Percentiles rank a stretch among this genome's conserved stretches.
Evolutionary conservation across 108 stramenopile species (phyloP).

Genomic region (Fragilaria crotonensis): DNA sequence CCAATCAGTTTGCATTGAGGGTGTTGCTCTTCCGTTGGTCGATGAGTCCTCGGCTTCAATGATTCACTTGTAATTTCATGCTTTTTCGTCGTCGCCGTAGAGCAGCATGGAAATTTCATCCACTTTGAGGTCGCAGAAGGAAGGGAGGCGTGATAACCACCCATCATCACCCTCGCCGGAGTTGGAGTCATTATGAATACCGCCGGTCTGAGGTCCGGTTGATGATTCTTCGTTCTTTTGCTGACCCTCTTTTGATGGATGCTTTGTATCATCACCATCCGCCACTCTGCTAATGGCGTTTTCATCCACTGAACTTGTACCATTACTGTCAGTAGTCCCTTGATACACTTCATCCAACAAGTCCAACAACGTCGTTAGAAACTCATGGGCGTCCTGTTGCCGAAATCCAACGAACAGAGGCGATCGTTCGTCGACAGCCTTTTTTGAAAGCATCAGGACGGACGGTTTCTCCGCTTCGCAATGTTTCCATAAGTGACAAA

Average conservation of each 20-base stretch:
- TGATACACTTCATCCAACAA: slow-evolving; percentile 52
- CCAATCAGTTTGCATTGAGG: slow-evolving; percentile 40
- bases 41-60: background rate
- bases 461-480: slow-evolving; percentile 12
- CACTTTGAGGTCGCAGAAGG: background rate
- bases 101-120: slow-evolving; percentile 8
- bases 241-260: slow-evolving; percentile 10
- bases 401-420: slow-evolving; percentile 41
- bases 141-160: background rate
- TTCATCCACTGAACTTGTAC: too few species aligned
- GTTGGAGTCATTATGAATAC: background rate
- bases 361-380: slow-evolving; percentile 48
- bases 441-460: slow-evolving; percentile 35
- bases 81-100: background rate
- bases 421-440: slow-evolving; percentile 29
- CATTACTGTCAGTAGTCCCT: too few species aligned
- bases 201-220: background rate
- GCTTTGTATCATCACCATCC: slow-evolving; percentile 8
- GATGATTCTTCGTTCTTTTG: background rate
- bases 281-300: too few species aligned
- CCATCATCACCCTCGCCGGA: slow-evolving; percentile 3
- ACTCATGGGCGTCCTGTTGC: slow-evolving; percentile 64
- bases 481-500: background rate
- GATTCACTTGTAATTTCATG: background rate
- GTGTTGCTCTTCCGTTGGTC: slow-evolving; percentile 4